These are phyloP conservation scores for Coemansia sp. DNA, from an alignment of 192 early-diverging fungal genomes.

Conservation along the genomic window DNA sequence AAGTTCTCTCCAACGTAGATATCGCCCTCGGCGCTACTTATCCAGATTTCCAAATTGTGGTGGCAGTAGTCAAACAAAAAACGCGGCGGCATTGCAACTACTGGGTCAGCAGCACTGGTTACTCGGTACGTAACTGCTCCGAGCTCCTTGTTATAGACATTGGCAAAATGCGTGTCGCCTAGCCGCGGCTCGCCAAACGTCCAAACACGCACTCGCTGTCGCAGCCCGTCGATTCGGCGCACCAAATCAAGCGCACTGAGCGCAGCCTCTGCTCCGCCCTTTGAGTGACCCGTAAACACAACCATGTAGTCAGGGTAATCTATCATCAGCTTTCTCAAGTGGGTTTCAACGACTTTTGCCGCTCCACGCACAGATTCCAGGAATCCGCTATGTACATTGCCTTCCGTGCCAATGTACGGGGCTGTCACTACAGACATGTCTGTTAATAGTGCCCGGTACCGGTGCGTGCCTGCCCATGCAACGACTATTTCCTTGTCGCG, in stretches of 20 bases:
- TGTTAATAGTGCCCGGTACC: conserved; percentile 46
- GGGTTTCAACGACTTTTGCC: conserved; percentile 1
- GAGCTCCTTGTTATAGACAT: conserved; percentile 35
- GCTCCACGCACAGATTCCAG: conserved; percentile 32
- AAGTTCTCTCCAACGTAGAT: conserved; percentile 39
- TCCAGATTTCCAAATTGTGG: conserved; percentile 45
- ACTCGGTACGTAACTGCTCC: conserved; percentile 46
- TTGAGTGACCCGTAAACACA: conserved; percentile 53
- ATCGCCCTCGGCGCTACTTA: conserved; percentile 39
- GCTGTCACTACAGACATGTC: conserved; percentile 45
- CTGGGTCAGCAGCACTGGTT: conserved; percentile 40
- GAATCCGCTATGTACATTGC: conserved; percentile 46
- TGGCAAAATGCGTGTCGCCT: conserved; percentile 42
- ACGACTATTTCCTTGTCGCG: conserved; percentile 43
- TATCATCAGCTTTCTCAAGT: conserved; percentile 20
- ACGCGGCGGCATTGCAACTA: conserved; percentile 47
- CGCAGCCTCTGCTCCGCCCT: conserved; percentile 50
- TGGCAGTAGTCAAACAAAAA: conserved; percentile 52
- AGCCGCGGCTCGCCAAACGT: conserved; percentile 52
- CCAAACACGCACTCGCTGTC: conserved; percentile 33
- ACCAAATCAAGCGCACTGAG: conserved; percentile 45
- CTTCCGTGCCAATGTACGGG: conserved; percentile 33
- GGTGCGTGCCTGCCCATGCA: conserved; percentile 48
- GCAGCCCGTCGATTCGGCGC: conserved; percentile 27
- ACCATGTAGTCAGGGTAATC: conserved; percentile 46